phyloP scores from a whole-genome alignment of 129 eudicot genomes.

The Pittosporum tobira region DNA sequence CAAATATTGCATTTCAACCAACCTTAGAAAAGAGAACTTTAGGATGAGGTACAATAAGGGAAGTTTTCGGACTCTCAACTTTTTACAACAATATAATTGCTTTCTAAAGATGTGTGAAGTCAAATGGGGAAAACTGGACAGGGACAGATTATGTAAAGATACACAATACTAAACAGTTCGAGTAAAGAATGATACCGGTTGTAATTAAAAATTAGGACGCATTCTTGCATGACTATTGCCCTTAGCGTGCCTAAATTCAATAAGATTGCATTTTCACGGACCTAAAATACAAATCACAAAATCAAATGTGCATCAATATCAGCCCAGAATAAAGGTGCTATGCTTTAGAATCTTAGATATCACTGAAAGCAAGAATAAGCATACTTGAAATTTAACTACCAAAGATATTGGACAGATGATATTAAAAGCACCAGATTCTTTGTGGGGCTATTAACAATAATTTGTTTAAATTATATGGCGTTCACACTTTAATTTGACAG shows the following conservation, averaged over 20 bases:
- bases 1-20: not conserved
- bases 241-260: conserved; percentile 85
- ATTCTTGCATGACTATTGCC: conserved; percentile 91
- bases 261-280: conserved; percentile 88
- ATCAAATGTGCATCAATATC: not conserved
- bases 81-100: not conserved
- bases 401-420: no score
- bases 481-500: no score
- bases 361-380: not conserved
- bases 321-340: conserved; percentile 7
- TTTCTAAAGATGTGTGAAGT: not conserved
- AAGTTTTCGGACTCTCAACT: not conserved
- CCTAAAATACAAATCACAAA: conserved; percentile 35
- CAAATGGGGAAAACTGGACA: not conserved
- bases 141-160: not conserved
- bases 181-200: conserved; percentile 49
- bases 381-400: not conserved
- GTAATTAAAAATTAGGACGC: conserved; percentile 83
- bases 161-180: no score
- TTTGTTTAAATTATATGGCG: no score
- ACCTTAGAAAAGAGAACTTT: not conserved
- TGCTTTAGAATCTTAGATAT: conserved; percentile 3
- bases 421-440: not conserved
- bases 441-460: no score
- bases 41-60: not conserved